Evolutionary conservation across 176 grass and related monocot species (phyloP).

Genomic region (Aegilops speltoides): DNA sequence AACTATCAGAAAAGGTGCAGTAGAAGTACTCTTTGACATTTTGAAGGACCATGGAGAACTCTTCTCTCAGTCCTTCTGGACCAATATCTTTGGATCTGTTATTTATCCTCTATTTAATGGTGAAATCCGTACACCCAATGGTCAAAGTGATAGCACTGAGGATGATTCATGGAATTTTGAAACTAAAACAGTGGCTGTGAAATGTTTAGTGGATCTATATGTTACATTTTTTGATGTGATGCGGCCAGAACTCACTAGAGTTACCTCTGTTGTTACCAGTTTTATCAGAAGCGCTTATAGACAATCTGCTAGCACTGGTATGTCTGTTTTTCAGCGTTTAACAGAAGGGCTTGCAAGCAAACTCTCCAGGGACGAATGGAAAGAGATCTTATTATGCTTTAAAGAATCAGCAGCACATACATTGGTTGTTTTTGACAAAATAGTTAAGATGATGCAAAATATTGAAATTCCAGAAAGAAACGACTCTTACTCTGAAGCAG

Average conservation of each 20-base stretch:
- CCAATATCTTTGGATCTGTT: constrained; percentile 75
- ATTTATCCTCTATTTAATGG: constrained; percentile 82
- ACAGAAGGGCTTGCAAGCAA: constrained; percentile 65
- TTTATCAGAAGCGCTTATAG: constrained; percentile 84
- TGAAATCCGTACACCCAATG: constrained; percentile 38
- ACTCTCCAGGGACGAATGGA: constrained; percentile 76
- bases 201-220: constrained; percentile 78
- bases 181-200: constrained; percentile 68
- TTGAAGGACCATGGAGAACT: constrained; percentile 90
- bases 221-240: constrained; percentile 79
- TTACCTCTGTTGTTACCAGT: constrained; percentile 59
- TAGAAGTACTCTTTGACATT: constrained; percentile 98
- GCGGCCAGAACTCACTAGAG: constrained; percentile 58
- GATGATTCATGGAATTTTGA: constrained; percentile 69
- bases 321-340: constrained; percentile 73
- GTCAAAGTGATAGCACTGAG: constrained; percentile 45
- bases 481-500: constrained; percentile 69
- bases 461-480: constrained; percentile 87
- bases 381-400: constrained; percentile 60
- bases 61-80: constrained; percentile 80
- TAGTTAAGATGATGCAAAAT: constrained; percentile 80
- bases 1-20: constrained; percentile 93
- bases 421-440: constrained; percentile 63
- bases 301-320: constrained; percentile 67
- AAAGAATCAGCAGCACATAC: constrained; percentile 68